Evolutionary conservation across 495 filamentous ascomycete genomes (phyloP).

Genomic region (Podospora sp.): DNA sequence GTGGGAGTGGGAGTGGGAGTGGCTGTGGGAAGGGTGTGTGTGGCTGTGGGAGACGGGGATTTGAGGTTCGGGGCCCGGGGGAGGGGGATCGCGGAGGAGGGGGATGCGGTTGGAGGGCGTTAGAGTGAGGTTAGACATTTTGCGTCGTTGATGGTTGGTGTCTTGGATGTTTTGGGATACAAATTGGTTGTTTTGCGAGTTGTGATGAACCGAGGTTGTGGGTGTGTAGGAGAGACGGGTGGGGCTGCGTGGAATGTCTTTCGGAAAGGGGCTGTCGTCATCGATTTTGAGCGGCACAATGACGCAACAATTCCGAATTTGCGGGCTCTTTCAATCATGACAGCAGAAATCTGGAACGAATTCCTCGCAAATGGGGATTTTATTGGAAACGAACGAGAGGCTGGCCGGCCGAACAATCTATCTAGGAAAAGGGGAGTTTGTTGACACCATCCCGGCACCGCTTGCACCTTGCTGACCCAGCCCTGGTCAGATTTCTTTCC

Average conservation of each 20-base stretch:
- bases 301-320: slow-evolving; percentile 1
- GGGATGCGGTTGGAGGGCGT: slow-evolving; percentile 30
- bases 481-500: no score
- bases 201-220: background rate
- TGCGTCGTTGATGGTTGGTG: no score
- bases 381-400: no score
- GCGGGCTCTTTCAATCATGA: no score
- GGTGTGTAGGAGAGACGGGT: background rate
- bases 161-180: background rate
- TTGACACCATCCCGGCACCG: no score
- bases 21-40: background rate
- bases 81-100: slow-evolving; percentile 26
- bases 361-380: no score
- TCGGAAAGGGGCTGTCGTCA: slow-evolving; percentile 4
- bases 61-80: slow-evolving; percentile 12
- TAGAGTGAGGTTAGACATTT: slow-evolving; percentile 20
- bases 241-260: background rate
- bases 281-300: background rate
- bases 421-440: no score
- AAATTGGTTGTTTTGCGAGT: background rate
- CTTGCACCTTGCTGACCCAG: no score
- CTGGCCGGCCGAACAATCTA: no score
- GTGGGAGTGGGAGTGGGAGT: slow-evolving; percentile 14
- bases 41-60: slow-evolving; percentile 22
- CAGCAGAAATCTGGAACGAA: no score